Conservation (phyloP, 306 rosid genomes). For the cucumber (Cucumis sativus) region DNA sequence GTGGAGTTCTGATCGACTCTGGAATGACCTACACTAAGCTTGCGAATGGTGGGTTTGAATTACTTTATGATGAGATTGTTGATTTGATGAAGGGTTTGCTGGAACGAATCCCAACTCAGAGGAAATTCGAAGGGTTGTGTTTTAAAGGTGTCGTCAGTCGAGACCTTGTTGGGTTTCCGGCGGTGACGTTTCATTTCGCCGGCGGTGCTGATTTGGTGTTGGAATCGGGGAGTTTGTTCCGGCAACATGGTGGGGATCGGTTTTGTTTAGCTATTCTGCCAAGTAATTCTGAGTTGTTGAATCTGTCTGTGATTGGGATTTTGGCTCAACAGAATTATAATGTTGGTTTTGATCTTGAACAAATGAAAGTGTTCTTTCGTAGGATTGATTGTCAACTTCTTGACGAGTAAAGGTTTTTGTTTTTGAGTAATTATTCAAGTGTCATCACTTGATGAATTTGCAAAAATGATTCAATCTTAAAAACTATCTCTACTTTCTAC, state of each 20-base stretch:
- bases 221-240: conserved; percentile 4
- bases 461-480: too few relatives aligned
- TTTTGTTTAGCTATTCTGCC: conserved; percentile 9
- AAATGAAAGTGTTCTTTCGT: not conserved
- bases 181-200: conserved; percentile 6
- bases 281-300: not conserved
- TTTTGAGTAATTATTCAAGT: too few relatives aligned
- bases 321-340: conserved; percentile 13
- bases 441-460: too few relatives aligned
- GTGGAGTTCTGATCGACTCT: conserved; percentile 7
- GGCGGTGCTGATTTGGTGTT: conserved; percentile 1
- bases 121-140: not conserved
- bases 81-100: not conserved
- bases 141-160: not conserved
- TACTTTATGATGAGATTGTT: not conserved
- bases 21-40: conserved; percentile 8
- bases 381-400: conserved; percentile 12
- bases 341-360: conserved; percentile 6
- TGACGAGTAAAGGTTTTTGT: not conserved
- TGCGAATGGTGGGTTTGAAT: not conserved
- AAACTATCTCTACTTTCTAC: too few relatives aligned
- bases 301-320: conserved; percentile 3
- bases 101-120: not conserved
- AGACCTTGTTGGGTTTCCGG: not conserved
- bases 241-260: not conserved